Conservation (phyloP, 768 basidiomycete species). For the Podaxis sp. region DNA sequence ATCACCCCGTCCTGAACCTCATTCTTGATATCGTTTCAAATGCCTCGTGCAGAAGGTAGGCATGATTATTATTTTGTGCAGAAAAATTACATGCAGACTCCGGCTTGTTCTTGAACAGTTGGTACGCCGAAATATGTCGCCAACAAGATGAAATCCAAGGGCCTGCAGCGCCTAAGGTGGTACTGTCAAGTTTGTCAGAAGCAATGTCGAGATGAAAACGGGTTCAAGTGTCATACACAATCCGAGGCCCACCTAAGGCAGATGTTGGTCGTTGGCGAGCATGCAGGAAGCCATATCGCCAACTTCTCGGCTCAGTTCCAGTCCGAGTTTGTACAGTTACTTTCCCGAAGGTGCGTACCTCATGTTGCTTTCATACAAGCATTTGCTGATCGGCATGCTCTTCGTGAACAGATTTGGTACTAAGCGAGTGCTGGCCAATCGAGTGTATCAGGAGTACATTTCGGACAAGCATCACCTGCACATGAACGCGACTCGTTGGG, state of each 20-base stretch:
- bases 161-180: conserved; percentile 93
- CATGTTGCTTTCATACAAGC: conserved; percentile 3
- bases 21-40: conserved; percentile 28
- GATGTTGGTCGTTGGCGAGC: conserved; percentile 96
- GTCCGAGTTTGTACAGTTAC: conserved; percentile 85
- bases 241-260: conserved; percentile 92
- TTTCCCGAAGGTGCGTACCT: conserved; percentile 73
- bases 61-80: neutral
- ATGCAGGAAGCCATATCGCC: conserved; percentile 88
- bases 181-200: conserved; percentile 99
- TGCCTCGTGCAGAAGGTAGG: conserved; percentile 86
- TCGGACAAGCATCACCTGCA: conserved; percentile 91
- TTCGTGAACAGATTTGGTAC: conserved; percentile 70
- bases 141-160: conserved; percentile 98
- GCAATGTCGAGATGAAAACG: conserved; percentile 98
- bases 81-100: neutral
- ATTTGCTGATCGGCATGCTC: conserved; percentile 7
- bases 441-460: conserved; percentile 98
- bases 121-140: conserved; percentile 89
- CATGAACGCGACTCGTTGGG: conserved; percentile 99
- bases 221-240: conserved; percentile 92
- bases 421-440: conserved; percentile 92
- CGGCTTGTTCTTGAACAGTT: conserved; percentile 38
- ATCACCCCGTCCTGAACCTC: conserved; percentile 5
- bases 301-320: conserved; percentile 90